Percentiles rank a stretch among this genome's conserved stretches.
phyloP scores from a whole-genome alignment of 75 land plant species.

The Pinus albicaulis region DNA sequence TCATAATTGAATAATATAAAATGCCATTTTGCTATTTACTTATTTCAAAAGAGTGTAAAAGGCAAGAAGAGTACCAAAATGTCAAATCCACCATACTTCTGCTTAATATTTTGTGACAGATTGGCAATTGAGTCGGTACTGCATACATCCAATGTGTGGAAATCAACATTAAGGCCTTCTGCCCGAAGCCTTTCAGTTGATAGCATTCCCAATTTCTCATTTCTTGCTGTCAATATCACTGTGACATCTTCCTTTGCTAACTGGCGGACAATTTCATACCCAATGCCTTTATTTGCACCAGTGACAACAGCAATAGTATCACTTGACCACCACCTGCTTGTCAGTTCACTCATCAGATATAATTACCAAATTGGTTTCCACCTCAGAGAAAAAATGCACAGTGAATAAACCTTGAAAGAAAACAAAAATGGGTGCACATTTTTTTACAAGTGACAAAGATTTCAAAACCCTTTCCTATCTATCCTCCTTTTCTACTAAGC shows the following conservation, averaged over 20 bases:
- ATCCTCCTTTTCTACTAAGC: not conserved
- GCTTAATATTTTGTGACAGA: slow-evolving; percentile 29
- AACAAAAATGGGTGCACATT: not conserved
- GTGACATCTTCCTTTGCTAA: slow-evolving; percentile 45
- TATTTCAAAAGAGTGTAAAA: not conserved
- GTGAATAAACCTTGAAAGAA: not conserved
- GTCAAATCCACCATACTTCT: slow-evolving; percentile 44
- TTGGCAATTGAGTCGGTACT: slow-evolving; percentile 28
- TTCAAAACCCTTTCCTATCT: not conserved
- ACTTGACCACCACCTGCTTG: slow-evolving; percentile 22
- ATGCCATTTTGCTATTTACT: not conserved
- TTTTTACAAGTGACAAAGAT: not conserved
- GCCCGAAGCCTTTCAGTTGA: slow-evolving; percentile 30
- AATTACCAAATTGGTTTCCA: not conserved
- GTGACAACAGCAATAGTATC: slow-evolving; percentile 39
- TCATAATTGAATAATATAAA: not conserved
- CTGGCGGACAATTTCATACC: slow-evolving; percentile 47
- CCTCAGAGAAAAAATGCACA: not conserved
- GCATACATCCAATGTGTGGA: slow-evolving; percentile 51
- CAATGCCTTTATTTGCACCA: slow-evolving; percentile 63
- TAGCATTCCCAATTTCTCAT: slow-evolving; percentile 43
- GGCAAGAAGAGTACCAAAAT: slow-evolving; percentile 36
- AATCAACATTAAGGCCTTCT: slow-evolving; percentile 25
- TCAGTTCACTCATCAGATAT: not conserved
- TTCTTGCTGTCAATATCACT: slow-evolving; percentile 55